Percentiles rank a stretch among this genome's conserved stretches.
phyloP scores from a whole-genome alignment of 805 yeast genomes.

The Lachancea nothofagi region DNA sequence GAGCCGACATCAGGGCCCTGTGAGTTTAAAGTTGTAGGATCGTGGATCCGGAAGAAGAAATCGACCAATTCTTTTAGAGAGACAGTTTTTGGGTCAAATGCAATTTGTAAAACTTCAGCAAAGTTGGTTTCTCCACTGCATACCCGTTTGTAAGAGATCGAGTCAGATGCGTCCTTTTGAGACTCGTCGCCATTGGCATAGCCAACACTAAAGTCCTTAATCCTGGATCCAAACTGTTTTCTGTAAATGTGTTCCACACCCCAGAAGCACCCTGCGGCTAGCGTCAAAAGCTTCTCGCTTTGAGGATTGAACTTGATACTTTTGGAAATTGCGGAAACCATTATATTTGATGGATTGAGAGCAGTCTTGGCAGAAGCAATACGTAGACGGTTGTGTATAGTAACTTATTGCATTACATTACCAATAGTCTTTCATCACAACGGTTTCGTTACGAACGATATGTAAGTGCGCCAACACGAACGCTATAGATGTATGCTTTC shows the following conservation, averaged over 20 bases:
- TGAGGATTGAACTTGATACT: slow-evolving; percentile 39
- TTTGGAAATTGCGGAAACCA: slow-evolving; percentile 33
- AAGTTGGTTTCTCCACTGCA: slow-evolving; percentile 67
- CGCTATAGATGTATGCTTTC: too few relatives aligned
- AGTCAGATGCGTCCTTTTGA: slow-evolving; percentile 38
- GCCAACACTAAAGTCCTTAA: slow-evolving; percentile 79
- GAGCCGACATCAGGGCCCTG: slow-evolving; percentile 91
- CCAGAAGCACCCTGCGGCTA: slow-evolving; percentile 79
- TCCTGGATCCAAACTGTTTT: slow-evolving; percentile 55
- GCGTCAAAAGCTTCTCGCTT: slow-evolving; percentile 49
- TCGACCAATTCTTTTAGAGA: slow-evolving; percentile 59
- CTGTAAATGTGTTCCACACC: slow-evolving; percentile 81
- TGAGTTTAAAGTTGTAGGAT: slow-evolving; percentile 75
- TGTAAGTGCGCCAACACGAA: too few relatives aligned
- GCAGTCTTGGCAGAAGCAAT: neutral
- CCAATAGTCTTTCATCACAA: too few relatives aligned
- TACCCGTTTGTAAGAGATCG: slow-evolving; percentile 57
- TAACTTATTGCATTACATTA: too few relatives aligned
- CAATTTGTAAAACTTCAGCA: slow-evolving; percentile 81
- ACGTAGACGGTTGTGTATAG: too few relatives aligned
- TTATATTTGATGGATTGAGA: slow-evolving; percentile 4
- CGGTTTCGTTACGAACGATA: too few relatives aligned
- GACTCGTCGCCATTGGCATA: slow-evolving; percentile 70
- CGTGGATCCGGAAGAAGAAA: slow-evolving; percentile 88
- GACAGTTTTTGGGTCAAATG: slow-evolving; percentile 69